These are phyloP conservation scores for Dysphania ambrosioides DNA, from an alignment of 148 eudicot species.

Conservation along the genomic window DNA sequence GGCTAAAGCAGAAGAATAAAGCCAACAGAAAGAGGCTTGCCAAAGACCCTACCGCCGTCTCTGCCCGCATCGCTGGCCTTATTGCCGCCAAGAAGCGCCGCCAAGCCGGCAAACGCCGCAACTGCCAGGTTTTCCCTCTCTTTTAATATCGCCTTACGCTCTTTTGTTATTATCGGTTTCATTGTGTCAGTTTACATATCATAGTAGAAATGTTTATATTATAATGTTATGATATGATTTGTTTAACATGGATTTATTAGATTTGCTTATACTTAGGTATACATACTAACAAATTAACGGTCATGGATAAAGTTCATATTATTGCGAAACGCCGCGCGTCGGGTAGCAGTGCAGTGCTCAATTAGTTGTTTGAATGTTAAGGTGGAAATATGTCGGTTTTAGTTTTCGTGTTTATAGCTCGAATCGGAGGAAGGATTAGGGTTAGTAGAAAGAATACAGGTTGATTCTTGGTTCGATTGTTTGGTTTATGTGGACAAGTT, in stretches of 20 bases:
- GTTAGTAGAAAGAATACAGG: background rate
- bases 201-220: background rate
- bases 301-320: background rate
- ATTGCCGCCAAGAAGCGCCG: constrained; percentile 54
- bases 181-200: background rate
- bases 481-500: background rate
- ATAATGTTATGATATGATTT: background rate
- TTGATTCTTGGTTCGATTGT: background rate
- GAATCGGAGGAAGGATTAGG: background rate
- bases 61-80: constrained; percentile 66
- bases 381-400: background rate
- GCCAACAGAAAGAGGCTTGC: constrained; percentile 38
- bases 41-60: constrained; percentile 44
- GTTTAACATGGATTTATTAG: background rate
- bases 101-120: constrained; percentile 44
- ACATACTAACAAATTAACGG: background rate
- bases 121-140: constrained; percentile 55
- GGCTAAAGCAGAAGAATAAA: constrained; percentile 56
- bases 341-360: background rate
- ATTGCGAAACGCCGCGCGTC: background rate
- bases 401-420: background rate
- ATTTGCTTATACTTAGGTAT: background rate
- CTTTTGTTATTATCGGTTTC: background rate
- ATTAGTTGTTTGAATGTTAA: background rate
- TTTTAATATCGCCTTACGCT: background rate